Evolutionary conservation across 768 basidiomycete species (phyloP).

Genomic region (Steccherinum ochraceum): DNA sequence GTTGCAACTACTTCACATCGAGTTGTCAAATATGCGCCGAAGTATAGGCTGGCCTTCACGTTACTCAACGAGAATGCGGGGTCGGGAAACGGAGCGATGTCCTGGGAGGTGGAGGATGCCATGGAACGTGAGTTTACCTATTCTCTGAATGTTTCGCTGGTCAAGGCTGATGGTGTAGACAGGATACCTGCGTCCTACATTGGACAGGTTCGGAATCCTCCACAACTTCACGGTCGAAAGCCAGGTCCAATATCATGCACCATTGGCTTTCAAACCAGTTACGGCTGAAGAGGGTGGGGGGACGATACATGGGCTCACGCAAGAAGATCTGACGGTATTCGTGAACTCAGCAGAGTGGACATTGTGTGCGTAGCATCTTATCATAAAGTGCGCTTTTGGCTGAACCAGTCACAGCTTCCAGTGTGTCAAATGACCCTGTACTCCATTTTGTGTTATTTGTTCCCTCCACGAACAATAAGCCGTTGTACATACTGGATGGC

Average conservation of each 20-base stretch:
- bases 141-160: constrained; percentile 1
- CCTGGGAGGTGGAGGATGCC: constrained; percentile 71
- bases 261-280: constrained; percentile 71
- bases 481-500: constrained; percentile 58
- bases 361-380: constrained; percentile 48
- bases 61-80: constrained; percentile 87
- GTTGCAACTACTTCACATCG: constrained; percentile 31
- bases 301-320: constrained; percentile 51
- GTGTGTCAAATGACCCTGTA: constrained; percentile 89
- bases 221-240: constrained; percentile 95
- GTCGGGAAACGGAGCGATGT: constrained; percentile 46
- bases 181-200: constrained; percentile 70
- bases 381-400: too few species aligned
- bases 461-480: constrained; percentile 62
- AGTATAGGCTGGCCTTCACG: constrained; percentile 86
- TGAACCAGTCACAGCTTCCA: constrained; percentile 58
- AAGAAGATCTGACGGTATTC: constrained; percentile 87
- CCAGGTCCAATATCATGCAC: constrained; percentile 89
- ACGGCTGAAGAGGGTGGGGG: constrained; percentile 26
- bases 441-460: constrained; percentile 89
- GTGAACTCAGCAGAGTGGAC: constrained; percentile 97
- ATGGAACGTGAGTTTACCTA: constrained; percentile 48
- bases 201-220: constrained; percentile 51
- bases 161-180: constrained; percentile 6
- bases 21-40: constrained; percentile 70